A percentile compares a stretch with the other conserved stretches of the same genome.
phyloP scores from a whole-genome alignment of 768 basidiomycete genomes.

The Leucogyrophana mollusca region DNA sequence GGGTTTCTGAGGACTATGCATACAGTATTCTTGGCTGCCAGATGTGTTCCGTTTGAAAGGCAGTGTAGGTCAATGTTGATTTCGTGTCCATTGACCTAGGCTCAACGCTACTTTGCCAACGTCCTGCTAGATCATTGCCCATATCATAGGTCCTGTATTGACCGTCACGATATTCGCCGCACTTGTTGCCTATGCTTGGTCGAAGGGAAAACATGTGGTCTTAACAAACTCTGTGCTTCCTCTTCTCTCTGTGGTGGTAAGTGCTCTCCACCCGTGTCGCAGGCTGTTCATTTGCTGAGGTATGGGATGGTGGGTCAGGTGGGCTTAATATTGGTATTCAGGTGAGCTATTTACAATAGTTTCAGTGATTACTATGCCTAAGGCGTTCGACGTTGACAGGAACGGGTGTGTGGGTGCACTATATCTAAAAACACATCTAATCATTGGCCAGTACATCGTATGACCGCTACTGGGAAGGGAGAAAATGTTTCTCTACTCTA shows the following conservation, averaged over 20 bases:
- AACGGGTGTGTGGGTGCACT: constrained; percentile 52
- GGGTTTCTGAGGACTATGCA: constrained; percentile 3
- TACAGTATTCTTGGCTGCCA: constrained; percentile 84
- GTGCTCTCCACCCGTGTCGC: constrained; percentile 26
- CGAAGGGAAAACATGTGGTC: constrained; percentile 55
- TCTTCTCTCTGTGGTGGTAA: constrained; percentile 83
- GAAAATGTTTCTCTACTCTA: constrained; percentile 77
- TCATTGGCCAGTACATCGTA: constrained; percentile 65
- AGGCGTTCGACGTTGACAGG: constrained; percentile 32
- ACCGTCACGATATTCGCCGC: constrained; percentile 79
- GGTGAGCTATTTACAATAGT: constrained; percentile 41
- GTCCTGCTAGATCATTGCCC: constrained; percentile 56
- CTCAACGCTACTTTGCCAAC: constrained; percentile 7
- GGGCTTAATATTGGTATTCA: constrained; percentile 85
- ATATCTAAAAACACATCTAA: background rate
- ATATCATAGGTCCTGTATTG: constrained; percentile 78
- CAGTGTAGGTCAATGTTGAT: constrained; percentile 50
- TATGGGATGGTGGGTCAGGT: constrained; percentile 45
- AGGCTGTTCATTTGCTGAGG: background rate
- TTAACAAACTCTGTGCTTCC: constrained; percentile 86
- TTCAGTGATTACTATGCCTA: background rate
- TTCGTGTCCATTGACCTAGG: background rate
- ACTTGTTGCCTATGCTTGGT: constrained; percentile 56
- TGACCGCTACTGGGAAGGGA: constrained; percentile 86
- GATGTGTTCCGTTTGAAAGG: constrained; percentile 84